Percentiles rank a stretch among this genome's conserved stretches.
Evolutionary conservation across 1,284 basidiomycete genomes (phyloP).

Genomic region (Taiwanofungus camphoratus): DNA sequence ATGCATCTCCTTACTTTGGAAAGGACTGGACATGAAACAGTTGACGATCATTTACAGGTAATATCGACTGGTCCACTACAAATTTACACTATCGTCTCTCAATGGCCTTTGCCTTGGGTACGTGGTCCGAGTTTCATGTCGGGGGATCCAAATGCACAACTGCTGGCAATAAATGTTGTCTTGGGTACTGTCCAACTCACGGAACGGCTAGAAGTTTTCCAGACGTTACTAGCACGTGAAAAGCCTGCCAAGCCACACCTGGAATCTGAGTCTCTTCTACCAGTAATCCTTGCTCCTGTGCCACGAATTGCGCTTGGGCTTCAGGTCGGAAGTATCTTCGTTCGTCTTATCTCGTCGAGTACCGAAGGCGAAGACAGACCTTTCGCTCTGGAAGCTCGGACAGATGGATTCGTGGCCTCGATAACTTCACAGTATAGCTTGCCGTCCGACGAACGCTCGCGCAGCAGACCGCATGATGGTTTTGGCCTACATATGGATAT

Average conservation of each 20-base stretch:
- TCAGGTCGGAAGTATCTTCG: conserved; percentile 42
- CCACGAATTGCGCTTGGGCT: conserved; percentile 48
- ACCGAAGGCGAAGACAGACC: conserved; percentile 33
- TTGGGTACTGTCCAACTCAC: conserved; percentile 43
- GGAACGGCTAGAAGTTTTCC: conserved; percentile 47
- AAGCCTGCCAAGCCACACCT: conserved; percentile 21
- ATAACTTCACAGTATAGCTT: conserved; percentile 20
- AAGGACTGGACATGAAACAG: conserved; percentile 22
- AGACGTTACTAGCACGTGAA: conserved; percentile 30
- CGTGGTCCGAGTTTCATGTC: conserved; percentile 41
- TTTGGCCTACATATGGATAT: conserved; percentile 22
- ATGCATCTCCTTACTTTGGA: conserved; percentile 33
- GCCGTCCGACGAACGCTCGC: conserved; percentile 14
- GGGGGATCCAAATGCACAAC: conserved; percentile 57
- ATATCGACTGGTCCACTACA: conserved; percentile 38
- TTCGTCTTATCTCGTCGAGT: conserved; percentile 40
- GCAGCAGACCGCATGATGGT: conserved; percentile 17
- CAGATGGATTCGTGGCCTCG: conserved; percentile 20
- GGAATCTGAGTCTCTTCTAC: conserved; percentile 20
- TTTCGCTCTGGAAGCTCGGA: conserved; percentile 40
- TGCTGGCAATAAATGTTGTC: conserved; percentile 45
- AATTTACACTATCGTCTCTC: conserved; percentile 41
- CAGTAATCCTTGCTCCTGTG: conserved; percentile 34
- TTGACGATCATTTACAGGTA: conserved; percentile 34
- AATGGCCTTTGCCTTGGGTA: conserved; percentile 57